Conservation (phyloP, 73 alveolate genomes). For the Tetrahymena borealis region DNA sequence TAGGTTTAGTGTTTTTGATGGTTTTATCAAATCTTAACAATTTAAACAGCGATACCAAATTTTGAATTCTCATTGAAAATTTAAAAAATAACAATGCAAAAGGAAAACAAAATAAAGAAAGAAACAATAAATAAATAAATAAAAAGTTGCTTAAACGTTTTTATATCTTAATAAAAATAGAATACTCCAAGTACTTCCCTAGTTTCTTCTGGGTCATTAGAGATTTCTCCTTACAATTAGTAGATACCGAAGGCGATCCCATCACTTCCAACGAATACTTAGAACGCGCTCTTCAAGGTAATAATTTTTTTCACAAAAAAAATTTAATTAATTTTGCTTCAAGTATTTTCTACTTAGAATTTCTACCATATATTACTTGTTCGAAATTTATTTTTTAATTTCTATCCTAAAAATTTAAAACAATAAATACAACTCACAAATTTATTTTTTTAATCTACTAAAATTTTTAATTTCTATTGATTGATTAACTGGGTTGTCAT, state of each 20-base stretch:
- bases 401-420: no score
- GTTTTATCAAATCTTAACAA: background rate
- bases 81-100: no score
- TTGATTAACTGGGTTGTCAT: slow-evolving; percentile 28
- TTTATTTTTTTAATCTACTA: no score
- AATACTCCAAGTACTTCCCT: slow-evolving; percentile 82
- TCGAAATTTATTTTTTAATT: no score
- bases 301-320: background rate
- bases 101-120: slow-evolving; percentile 22
- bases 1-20: background rate
- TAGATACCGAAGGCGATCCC: slow-evolving; percentile 80
- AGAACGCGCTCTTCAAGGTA: slow-evolving; percentile 65
- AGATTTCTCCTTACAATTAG: slow-evolving; percentile 81
- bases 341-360: no score
- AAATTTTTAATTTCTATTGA: slow-evolving; percentile 32
- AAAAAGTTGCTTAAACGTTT: background rate
- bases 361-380: no score
- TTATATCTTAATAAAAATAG: slow-evolving; percentile 58
- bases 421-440: no score
- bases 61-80: no score
- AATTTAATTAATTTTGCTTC: no score
- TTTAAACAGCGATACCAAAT: background rate
- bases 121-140: slow-evolving; percentile 77
- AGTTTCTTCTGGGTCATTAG: slow-evolving; percentile 90
- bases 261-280: slow-evolving; percentile 81